These are phyloP conservation scores for Cryphonectria radicalis DNA, from an alignment of 2,329 filamentous ascomycete species.

Conservation along the genomic window DNA sequence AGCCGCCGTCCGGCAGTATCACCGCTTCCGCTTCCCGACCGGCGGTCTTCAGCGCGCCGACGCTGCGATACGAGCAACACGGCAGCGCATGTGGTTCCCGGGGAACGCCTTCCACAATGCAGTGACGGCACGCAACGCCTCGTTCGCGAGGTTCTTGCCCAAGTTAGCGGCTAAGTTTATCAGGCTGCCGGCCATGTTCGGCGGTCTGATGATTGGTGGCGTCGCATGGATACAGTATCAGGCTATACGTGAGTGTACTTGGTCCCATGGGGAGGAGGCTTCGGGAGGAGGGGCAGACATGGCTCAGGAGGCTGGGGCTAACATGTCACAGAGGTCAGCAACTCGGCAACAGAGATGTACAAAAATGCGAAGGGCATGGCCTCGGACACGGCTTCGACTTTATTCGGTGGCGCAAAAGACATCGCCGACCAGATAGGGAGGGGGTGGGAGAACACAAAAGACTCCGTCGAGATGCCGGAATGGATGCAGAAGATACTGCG, in stretches of 20 bases:
- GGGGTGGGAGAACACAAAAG: conserved; percentile 85
- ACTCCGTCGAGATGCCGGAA: conserved; percentile 65
- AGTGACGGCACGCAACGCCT: conserved; percentile 65
- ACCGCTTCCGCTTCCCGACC: conserved; percentile 68
- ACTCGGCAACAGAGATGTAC: conserved; percentile 77
- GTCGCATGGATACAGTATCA: conserved; percentile 96
- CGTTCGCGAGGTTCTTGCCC: conserved; percentile 72
- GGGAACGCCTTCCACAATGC: conserved; percentile 86
- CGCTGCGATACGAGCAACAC: conserved; percentile 62
- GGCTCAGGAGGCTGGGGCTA: conserved; percentile 24
- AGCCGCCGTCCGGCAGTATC: conserved; percentile 52
- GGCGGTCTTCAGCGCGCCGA: conserved; percentile 72
- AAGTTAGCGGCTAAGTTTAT: conserved; percentile 89
- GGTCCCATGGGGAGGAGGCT: not conserved
- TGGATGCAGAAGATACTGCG: conserved; percentile 80
- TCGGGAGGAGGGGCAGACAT: not conserved
- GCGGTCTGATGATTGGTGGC: conserved; percentile 83
- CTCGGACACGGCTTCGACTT: conserved; percentile 65
- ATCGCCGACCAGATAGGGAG: conserved; percentile 78
- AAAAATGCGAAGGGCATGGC: conserved; percentile 74
- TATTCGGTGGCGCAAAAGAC: conserved; percentile 74
- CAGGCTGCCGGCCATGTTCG: conserved; percentile 87
- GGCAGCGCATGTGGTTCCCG: conserved; percentile 74
- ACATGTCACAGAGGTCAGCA: conserved; percentile 66
- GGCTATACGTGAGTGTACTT: conserved; percentile 69